These are phyloP conservation scores for Aspergillus diversus DNA, from an alignment of 495 filamentous ascomycete genomes.

Conservation along the genomic window DNA sequence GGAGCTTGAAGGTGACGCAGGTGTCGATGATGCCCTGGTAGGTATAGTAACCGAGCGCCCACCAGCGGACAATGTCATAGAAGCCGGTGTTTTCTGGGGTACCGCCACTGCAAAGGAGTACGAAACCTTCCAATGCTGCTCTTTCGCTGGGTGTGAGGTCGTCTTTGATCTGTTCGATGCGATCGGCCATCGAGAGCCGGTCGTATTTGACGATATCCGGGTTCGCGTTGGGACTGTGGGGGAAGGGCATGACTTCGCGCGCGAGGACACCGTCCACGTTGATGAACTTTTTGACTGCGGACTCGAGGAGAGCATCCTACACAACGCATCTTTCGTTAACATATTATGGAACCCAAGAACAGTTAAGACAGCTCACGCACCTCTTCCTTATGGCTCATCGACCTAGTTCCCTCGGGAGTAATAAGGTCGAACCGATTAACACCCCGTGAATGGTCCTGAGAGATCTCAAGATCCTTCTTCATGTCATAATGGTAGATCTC, in stretches of 20 bases:
- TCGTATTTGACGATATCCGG: conserved; percentile 26
- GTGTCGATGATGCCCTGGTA: conserved; percentile 22
- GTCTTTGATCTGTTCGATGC: conserved; percentile 28
- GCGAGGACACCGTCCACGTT: conserved; percentile 31
- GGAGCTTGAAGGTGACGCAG: conserved; percentile 31
- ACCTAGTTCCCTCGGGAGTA: neutral
- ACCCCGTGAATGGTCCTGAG: conserved; percentile 1
- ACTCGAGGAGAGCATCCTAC: neutral
- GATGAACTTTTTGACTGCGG: conserved; percentile 25
- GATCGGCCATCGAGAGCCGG: conserved; percentile 26
- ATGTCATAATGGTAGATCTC: conserved; percentile 21
- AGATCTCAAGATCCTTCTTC: neutral
- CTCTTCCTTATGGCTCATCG: neutral
- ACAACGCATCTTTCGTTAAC: neutral
- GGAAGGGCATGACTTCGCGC: conserved; percentile 26
- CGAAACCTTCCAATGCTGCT: conserved; percentile 22
- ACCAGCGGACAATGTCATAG: conserved; percentile 33
- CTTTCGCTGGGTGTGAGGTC: conserved; percentile 26
- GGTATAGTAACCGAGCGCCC: conserved; percentile 27
- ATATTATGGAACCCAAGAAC: neutral
- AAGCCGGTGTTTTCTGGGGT: conserved; percentile 32
- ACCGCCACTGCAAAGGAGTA: conserved; percentile 26
- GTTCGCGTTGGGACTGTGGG: conserved; percentile 25
- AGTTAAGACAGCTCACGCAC: too few species aligned
- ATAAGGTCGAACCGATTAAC: neutral